Base-by-base conservation (phyloP, 2,329 filamentous ascomycete species). In the Claviceps sp. region DNA sequence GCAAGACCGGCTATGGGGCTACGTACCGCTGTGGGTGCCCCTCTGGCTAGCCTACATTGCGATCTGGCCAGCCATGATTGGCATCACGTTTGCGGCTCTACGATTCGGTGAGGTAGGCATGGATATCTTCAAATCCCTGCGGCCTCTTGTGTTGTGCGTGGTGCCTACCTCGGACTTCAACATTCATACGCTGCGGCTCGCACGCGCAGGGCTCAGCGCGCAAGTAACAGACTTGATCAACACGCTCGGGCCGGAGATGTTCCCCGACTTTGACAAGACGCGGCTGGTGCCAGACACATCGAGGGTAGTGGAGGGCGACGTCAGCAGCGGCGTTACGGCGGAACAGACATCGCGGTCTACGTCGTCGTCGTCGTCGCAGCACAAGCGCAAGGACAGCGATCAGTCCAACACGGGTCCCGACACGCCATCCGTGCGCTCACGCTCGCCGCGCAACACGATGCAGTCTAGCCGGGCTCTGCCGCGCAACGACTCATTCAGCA, bases 31-130 rank as follows among this genome's bases (percentile, higher is more conserved):
- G 3, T 90, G 83, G 74, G 78, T 95, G 36, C 87, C 90, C 1
- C 77, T 90, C 53, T 95, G 85, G 81, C 65, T 81, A 22, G 78
- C 94, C 11, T 82, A 90, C 56, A 65, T 88, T 9, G 78, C 81
- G 41, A 86, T 89, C 48, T 84, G 87, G 71, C 75, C 88, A 47
- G 72, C 94, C 58, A 95, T 95, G 73, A 86, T 90, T 5, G 78
- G 82, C 24, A 85, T 96, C 60, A 96, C 90, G 0, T 96, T 95
- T 66, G 90, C 89, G 4, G 89, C 93, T 6, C 81, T 98, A 50
- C 85, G 93, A 11, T 95, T 97, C 58, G 93, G 93, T 47, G 93
- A 98, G 70, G 85, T 95, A n/a, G 93, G 91, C 50, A 96, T 98
- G 89, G 93, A 98, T 64, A 96, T 98, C 52, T 74, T 93, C 71